Evolutionary conservation across 129 eudicot species (phyloP).

Genomic region (Flaveria bidentis): DNA sequence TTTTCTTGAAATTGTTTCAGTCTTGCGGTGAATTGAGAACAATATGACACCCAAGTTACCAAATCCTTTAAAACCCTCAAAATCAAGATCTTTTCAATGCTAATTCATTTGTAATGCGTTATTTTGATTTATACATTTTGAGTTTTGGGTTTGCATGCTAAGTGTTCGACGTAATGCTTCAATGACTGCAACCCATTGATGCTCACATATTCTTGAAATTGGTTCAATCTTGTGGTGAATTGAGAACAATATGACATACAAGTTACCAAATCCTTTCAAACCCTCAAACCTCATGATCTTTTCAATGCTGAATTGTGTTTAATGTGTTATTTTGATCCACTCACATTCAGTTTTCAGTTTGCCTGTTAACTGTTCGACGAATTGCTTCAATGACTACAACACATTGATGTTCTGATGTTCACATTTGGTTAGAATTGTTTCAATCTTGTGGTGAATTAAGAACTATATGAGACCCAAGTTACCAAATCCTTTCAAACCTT

Average conservation of each 20-base stretch:
- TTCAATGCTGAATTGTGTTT: background rate
- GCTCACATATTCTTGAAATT: too few relatives aligned
- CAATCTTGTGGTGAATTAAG: background rate
- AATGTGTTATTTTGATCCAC: background rate
- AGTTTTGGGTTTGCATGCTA: too few relatives aligned
- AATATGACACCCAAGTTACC: too few relatives aligned
- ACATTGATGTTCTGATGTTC: background rate
- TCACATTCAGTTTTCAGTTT: background rate
- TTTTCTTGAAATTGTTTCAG: too few relatives aligned
- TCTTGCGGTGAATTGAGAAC: too few relatives aligned
- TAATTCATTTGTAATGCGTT: too few relatives aligned
- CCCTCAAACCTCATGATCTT: background rate
- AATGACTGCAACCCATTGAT: too few relatives aligned
- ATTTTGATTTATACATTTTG: background rate
- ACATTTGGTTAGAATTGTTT: background rate
- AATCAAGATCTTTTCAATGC: too few relatives aligned
- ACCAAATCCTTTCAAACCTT: conserved; percentile 28
- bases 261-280: conserved; percentile 21
- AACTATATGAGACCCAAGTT: conserved; percentile 19
- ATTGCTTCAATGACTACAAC: background rate
- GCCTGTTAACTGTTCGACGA: background rate
- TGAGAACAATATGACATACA: conserved; percentile 5
- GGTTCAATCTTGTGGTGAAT: too few relatives aligned
- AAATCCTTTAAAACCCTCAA: too few relatives aligned
- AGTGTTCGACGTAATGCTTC: too few relatives aligned